Evolutionary conservation across 306 rosid species (phyloP).

Genomic region (cucumber (Cucumis sativus)): Cucumber_9930_V3 NC_026657.2:14346501-14347000

Average conservation of each 20-base stretch:
- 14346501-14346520: constrained; percentile 30
- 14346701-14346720: background rate
- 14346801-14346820: background rate
- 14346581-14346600: constrained; percentile 22
- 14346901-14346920: too few species aligned
- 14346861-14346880: too few species aligned
- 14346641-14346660: background rate
- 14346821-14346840: background rate
- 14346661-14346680: background rate
- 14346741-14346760: background rate
- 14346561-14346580: constrained; percentile 23
- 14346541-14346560: constrained; percentile 43
- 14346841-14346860: too few species aligned
- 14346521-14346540: constrained; percentile 34
- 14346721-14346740: background rate
- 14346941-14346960: background rate
- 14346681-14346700: background rate
- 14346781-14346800: background rate
- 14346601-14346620: constrained; percentile 28
- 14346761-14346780: background rate
- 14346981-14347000: background rate
- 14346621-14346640: constrained; percentile 22
- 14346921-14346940: background rate
- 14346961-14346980: background rate
- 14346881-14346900: too few species aligned